Base-by-base conservation (phyloP, 2,329 filamentous ascomycete genomes). In the Fusarium siculi region DNA sequence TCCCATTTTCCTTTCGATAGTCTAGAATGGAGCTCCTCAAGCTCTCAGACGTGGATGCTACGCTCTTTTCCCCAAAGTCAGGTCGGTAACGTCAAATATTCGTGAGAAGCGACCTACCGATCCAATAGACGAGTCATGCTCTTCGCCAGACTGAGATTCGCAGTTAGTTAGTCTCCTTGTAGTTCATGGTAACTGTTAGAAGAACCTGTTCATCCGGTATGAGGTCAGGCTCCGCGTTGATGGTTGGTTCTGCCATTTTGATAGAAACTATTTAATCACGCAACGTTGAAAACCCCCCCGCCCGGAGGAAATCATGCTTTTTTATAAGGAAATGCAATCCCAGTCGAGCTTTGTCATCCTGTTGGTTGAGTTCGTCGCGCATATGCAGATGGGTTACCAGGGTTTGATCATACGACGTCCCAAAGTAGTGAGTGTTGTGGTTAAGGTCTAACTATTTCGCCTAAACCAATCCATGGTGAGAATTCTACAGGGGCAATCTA, bases 1-100 rank as follows among this genome's bases (percentile, higher is more conserved):
- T 59, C 3, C 73, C 70, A 4, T 75, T 75, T 14, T 74, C 73
- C 9, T 55, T 69, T 3, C 73, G 47, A 18, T 75, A 75, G 34
- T 66, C 66, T 8, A 75, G 40, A 18, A 75, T 74, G 1, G 73
- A 74, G n/a, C 70, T 75, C 8, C 63, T 64, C 9, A 75, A 6
- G 11, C 73, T 75, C 19, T 54, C 63, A 6, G 66, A 67, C 4
- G 73, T 63, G 7, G 72, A 73, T n/a, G 55, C 47, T 21, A 43
- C 30, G 14, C 52, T 60, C 72, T 74, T 28, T 28, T 4, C 18
- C 4, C 30, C 7, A 4, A 54, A 4, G 5, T 44, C 18, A 58
- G 32, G 3, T 12, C 1, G 16, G 2, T 28, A 11, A 28, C 19
- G 16, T 2, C 6, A 19, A 16, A 4, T 3, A 2, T 23, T 5